These are phyloP conservation scores for Dictyostelium capitatum DNA, from an alignment of 78 protist genomes.

Conservation along the genomic window DNA sequence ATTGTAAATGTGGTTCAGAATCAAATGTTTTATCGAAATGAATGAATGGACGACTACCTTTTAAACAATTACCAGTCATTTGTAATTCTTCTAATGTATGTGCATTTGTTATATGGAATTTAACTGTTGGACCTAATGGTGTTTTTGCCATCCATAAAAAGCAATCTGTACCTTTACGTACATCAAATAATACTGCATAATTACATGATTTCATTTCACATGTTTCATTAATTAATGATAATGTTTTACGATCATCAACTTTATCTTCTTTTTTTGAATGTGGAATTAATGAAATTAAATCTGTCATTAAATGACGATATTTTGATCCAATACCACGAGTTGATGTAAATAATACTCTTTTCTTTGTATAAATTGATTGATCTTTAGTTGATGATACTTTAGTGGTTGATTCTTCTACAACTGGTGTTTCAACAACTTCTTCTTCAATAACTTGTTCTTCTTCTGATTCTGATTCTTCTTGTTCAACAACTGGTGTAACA, in stretches of 20 bases:
- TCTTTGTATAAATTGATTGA: conserved; percentile 50
- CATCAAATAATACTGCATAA: conserved; percentile 90
- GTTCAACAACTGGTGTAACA: not conserved
- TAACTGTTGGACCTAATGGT: conserved; percentile 96
- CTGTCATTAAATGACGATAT: conserved; percentile 93
- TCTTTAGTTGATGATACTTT: not conserved
- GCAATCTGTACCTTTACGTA: conserved; percentile 82
- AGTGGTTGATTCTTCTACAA: no score
- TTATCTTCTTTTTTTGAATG: conserved; percentile 87
- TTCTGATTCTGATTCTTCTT: not conserved
- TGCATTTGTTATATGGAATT: conserved; percentile 91
- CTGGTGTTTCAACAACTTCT: no score
- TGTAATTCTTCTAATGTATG: conserved; percentile 95
- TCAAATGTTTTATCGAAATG: conserved; percentile 95
- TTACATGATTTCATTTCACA: conserved; percentile 88
- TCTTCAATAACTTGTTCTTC: not conserved
- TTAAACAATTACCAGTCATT: conserved; percentile 98
- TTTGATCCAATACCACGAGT: conserved; percentile 73
- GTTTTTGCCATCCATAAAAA: conserved; percentile 92
- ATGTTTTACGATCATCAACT: conserved; percentile 73
- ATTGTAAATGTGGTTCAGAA: conserved; percentile 63
- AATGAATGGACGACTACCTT: conserved; percentile 96
- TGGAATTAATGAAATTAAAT: conserved; percentile 92
- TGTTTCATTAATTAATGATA: conserved; percentile 89
- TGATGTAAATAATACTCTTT: conserved; percentile 72